A percentile compares a stretch with the other conserved stretches of the same genome.
phyloP scores from a whole-genome alignment of 73 alveolate genomes.

The Symbiodinium natans region DNA sequence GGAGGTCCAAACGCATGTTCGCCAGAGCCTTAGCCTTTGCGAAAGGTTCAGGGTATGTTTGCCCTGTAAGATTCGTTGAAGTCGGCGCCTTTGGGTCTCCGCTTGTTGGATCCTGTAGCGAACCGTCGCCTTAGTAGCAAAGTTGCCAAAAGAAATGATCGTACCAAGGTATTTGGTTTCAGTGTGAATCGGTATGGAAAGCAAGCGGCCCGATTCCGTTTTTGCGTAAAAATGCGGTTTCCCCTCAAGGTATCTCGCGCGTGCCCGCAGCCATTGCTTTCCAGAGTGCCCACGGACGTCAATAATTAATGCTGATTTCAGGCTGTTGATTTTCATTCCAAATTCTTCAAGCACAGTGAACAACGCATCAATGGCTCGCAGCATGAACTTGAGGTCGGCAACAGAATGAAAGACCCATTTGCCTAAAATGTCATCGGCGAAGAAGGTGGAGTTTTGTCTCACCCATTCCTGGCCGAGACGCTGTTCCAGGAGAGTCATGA shows the following conservation, averaged over 20 bases:
- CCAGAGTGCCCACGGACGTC: not conserved
- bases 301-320: too few species aligned
- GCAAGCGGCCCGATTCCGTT: not conserved
- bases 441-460: not conserved
- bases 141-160: not conserved
- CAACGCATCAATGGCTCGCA: not conserved
- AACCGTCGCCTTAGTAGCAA: not conserved
- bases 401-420: not conserved
- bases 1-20: not conserved
- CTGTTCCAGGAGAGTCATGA: not conserved
- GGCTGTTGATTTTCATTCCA: not conserved
- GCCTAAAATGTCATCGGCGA: not conserved
- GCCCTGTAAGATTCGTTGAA: not conserved
- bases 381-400: not conserved
- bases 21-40: not conserved
- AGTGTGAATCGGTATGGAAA: not conserved
- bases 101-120: not conserved
- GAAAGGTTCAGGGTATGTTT: not conserved
- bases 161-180: not conserved
- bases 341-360: not conserved
- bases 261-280: not conserved
- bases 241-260: not conserved
- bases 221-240: not conserved
- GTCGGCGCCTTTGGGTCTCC: not conserved
- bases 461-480: not conserved